These are phyloP conservation scores for Ambrosia trifida DNA, from an alignment of 129 eudicot species.

Conservation along the genomic window DNA sequence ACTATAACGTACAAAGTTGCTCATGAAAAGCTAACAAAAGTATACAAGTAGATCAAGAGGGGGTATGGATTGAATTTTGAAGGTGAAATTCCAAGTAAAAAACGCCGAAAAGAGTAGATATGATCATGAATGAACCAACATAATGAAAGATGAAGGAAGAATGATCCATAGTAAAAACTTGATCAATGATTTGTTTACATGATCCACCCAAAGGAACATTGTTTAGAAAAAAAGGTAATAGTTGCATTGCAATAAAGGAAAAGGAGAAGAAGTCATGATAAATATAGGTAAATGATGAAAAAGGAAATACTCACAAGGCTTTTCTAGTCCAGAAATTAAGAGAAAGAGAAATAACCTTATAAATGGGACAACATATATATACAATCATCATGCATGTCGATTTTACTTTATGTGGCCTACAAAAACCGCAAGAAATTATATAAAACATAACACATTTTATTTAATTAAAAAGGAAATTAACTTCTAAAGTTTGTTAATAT, in stretches of 20 bases:
- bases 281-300: conserved; percentile 22
- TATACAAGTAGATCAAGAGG: conserved; percentile 24
- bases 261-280: conserved; percentile 32
- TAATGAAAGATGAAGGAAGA: conserved; percentile 26
- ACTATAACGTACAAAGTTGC: conserved; percentile 4
- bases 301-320: conserved; percentile 34
- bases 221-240: conserved; percentile 11
- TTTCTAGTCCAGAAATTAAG: conserved; percentile 29
- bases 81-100: conserved; percentile 43
- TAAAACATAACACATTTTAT: no score
- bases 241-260: conserved; percentile 24
- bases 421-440: neutral
- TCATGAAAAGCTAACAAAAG: conserved; percentile 31
- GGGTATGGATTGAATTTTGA: conserved; percentile 21
- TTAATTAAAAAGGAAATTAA: neutral
- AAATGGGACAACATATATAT: conserved; percentile 9
- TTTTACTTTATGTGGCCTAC: neutral
- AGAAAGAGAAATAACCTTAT: conserved; percentile 22
- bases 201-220: conserved; percentile 21
- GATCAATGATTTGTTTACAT: conserved; percentile 13
- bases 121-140: conserved; percentile 39
- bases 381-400: no score
- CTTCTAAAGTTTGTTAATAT: no score
- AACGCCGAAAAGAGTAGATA: conserved; percentile 36
- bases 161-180: conserved; percentile 34